Percentiles rank a stretch among this genome's conserved stretches.
These are phyloP conservation scores for Hypomontagnella submonticulosa DNA, from an alignment of 495 filamentous ascomycete species.

Conservation along the genomic window DNA sequence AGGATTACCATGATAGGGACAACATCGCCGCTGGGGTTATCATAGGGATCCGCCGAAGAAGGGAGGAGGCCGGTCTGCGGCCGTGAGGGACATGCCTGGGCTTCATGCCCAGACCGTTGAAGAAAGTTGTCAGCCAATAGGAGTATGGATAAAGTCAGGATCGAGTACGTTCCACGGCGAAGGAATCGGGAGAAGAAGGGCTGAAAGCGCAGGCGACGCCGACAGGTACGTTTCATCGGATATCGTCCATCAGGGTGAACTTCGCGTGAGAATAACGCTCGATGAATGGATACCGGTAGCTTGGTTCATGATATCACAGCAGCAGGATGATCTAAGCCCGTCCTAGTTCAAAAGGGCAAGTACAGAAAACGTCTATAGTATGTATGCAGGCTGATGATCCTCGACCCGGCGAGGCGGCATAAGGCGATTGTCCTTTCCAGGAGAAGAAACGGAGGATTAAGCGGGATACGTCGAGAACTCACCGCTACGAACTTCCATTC, in stretches of 20 bases:
- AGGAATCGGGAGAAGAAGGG: constrained; percentile 19
- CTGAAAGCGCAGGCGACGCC: constrained; percentile 31
- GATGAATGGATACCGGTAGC: constrained; percentile 33
- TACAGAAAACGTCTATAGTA: constrained; percentile 6
- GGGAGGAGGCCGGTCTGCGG: constrained; percentile 12
- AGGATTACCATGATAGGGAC: constrained; percentile 7
- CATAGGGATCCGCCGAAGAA: constrained; percentile 17
- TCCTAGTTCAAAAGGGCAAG: constrained; percentile 30
- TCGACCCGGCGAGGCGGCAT: constrained; percentile 16
- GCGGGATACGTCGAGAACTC: constrained; percentile 23
- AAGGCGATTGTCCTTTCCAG: constrained; percentile 22
- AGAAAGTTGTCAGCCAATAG: constrained; percentile 11
- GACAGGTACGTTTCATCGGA: constrained; percentile 26
- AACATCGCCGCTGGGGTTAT: constrained; percentile 11
- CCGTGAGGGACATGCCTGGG: constrained; percentile 2
- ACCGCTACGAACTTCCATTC: constrained; percentile 15
- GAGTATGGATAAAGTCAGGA: neutral
- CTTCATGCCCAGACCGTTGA: constrained; percentile 13
- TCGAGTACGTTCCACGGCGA: constrained; percentile 12
- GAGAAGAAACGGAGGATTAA: constrained; percentile 15
- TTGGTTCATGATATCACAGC: constrained; percentile 42
- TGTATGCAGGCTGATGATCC: constrained; percentile 28
- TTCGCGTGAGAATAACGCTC: constrained; percentile 4
- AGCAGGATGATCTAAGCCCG: constrained; percentile 19
- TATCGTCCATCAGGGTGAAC: constrained; percentile 15